phyloP scores from a whole-genome alignment of 768 basidiomycete genomes.

The Mycena maculata region DNA sequence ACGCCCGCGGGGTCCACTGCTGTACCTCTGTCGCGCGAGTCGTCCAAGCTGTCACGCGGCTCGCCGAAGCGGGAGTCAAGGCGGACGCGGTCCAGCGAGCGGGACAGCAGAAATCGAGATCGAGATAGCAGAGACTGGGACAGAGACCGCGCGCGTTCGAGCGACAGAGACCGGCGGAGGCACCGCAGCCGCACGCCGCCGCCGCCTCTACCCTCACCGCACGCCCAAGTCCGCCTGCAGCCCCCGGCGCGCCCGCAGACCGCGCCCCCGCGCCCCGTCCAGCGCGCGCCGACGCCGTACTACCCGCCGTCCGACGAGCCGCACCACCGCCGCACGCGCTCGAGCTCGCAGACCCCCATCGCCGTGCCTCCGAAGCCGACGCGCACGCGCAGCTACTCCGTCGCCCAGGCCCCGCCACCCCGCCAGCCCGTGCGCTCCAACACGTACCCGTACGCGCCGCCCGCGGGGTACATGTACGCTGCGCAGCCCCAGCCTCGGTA shows the following conservation, averaged over 20 bases:
- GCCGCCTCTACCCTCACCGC: background rate
- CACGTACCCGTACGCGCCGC: background rate
- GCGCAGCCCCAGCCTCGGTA: background rate
- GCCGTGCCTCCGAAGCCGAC: background rate
- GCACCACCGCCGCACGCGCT: conserved; percentile 16
- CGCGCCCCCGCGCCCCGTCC: conserved; percentile 15
- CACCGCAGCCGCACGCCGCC: background rate
- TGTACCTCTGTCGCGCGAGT: background rate
- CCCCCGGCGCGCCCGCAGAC: conserved; percentile 2
- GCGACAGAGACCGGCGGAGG: background rate
- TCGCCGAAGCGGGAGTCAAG: background rate
- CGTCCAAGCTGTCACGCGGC: too few species aligned
- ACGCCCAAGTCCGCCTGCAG: background rate
- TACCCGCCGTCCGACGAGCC: background rate
- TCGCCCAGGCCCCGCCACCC: background rate
- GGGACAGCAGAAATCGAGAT: too few species aligned
- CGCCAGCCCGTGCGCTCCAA: background rate
- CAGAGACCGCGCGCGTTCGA: background rate
- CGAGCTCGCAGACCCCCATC: background rate
- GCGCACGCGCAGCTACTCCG: background rate
- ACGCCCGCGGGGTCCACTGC: background rate
- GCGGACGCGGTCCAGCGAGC: background rate
- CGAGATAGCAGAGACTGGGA: too few species aligned
- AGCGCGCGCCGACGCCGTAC: background rate
- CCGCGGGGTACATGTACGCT: background rate